phyloP scores from a whole-genome alignment of 2,329 filamentous ascomycete genomes.

The Alternaria rosae region DNA sequence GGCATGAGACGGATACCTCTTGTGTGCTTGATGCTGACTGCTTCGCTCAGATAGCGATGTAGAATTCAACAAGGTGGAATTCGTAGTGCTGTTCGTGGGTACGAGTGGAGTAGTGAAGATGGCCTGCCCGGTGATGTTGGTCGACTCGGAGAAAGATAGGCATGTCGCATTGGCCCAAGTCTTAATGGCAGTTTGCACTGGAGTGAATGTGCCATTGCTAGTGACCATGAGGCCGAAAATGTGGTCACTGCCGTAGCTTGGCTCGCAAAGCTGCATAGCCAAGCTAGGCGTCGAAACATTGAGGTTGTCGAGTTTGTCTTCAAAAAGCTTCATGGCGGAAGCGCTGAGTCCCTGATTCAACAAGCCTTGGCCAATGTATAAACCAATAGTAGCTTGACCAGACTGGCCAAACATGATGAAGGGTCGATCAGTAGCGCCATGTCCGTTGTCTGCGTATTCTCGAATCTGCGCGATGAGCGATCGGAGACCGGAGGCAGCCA shows the following conservation, averaged over 20 bases:
- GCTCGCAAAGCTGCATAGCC: slow-evolving; percentile 2
- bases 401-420: slow-evolving; percentile 4
- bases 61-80: background rate
- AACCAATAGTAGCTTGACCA: slow-evolving; percentile 5
- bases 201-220: slow-evolving; percentile 1
- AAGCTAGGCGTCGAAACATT: slow-evolving; percentile 3
- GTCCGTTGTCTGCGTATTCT: background rate
- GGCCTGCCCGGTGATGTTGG: background rate
- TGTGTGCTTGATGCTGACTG: background rate
- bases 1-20: background rate
- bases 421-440: slow-evolving; percentile 1
- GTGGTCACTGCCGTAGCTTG: background rate
- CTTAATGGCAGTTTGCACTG: background rate
- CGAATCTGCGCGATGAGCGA: slow-evolving; percentile 1
- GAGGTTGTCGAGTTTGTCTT: slow-evolving; percentile 5
- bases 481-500: background rate
- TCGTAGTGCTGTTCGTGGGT: background rate
- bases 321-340: background rate
- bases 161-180: background rate
- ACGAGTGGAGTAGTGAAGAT: background rate
- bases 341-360: background rate
- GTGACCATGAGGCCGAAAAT: slow-evolving; percentile 1
- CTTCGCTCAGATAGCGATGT: background rate
- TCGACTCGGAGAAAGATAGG: background rate
- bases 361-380: slow-evolving; percentile 4